Conservation (phyloP, 1,284 basidiomycete genomes). For the Grifola frondosa region DNA sequence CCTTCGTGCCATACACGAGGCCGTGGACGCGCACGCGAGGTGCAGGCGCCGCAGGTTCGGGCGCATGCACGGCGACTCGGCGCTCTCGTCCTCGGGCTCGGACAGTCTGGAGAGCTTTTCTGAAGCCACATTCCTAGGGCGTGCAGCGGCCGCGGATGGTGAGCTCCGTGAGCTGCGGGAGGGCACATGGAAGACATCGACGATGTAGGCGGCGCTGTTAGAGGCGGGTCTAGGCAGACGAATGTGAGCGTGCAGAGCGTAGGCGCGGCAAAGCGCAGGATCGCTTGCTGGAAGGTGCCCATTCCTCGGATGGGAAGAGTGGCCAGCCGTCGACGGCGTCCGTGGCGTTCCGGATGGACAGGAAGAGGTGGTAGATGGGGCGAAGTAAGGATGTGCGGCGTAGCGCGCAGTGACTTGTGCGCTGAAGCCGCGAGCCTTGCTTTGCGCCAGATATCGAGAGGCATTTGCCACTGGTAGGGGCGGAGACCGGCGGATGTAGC, state of each 20-base stretch:
- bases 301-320: background rate
- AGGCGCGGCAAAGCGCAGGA: constrained; percentile 25
- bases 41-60: constrained; percentile 26
- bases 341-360: constrained; percentile 19
- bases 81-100: background rate
- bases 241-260: constrained; percentile 29
- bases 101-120: background rate
- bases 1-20: constrained; percentile 13
- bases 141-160: constrained; percentile 30
- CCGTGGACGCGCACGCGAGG: constrained; percentile 26
- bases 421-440: constrained; percentile 14
- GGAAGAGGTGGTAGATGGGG: constrained; percentile 26
- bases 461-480: constrained; percentile 27
- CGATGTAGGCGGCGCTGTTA: constrained; percentile 20
- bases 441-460: constrained; percentile 21
- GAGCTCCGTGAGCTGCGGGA: constrained; percentile 26
- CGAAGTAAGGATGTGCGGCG: background rate
- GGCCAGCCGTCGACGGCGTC: constrained; percentile 5
- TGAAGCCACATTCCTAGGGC: constrained; percentile 7
- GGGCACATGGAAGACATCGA: constrained; percentile 17
- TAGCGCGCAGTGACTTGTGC: constrained; percentile 1
- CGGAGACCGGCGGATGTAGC: constrained; percentile 25
- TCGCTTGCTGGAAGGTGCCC: constrained; percentile 12
- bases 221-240: constrained; percentile 22
- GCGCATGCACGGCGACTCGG: background rate